A percentile compares a stretch with the other conserved stretches of the same genome.
These are phyloP conservation scores for Vanderwaltozyma tropicalis DNA, from an alignment of 805 yeast genomes.

Conservation along the genomic window DNA sequence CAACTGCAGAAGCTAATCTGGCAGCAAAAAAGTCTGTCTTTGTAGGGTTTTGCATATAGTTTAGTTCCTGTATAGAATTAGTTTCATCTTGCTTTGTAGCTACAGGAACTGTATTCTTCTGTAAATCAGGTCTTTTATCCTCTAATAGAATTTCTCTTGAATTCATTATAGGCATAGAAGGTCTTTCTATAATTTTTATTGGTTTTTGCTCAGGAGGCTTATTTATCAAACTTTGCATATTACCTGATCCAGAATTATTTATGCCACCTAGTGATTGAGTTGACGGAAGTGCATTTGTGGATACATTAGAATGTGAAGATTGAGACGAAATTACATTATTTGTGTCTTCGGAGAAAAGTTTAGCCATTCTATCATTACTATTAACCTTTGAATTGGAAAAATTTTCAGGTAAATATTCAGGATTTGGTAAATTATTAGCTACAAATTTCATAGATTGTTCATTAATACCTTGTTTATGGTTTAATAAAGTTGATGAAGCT, in stretches of 20 bases:
- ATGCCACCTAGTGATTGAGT: not conserved
- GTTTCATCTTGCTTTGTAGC: not conserved
- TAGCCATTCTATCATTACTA: not conserved
- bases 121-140: constrained; percentile 5
- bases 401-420: too few species aligned
- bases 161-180: constrained; percentile 14
- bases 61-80: constrained; percentile 1
- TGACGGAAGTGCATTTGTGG: not conserved
- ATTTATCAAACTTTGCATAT: not conserved
- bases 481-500: too few species aligned
- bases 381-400: not conserved
- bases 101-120: not conserved
- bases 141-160: constrained; percentile 21
- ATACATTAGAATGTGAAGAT: not conserved
- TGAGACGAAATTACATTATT: not conserved
- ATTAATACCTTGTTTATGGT: not conserved
- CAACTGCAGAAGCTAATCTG: constrained; percentile 85
- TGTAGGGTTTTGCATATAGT: constrained; percentile 36
- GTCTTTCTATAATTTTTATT: constrained; percentile 18
- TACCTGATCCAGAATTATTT: too few species aligned
- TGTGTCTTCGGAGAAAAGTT: not conserved
- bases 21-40: constrained; percentile 94
- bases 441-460: not conserved
- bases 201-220: constrained; percentile 1
- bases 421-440: not conserved